These are phyloP conservation scores for Mucor piriformis DNA, from an alignment of 371 early-diverging fungal species.

Conservation along the genomic window DNA sequence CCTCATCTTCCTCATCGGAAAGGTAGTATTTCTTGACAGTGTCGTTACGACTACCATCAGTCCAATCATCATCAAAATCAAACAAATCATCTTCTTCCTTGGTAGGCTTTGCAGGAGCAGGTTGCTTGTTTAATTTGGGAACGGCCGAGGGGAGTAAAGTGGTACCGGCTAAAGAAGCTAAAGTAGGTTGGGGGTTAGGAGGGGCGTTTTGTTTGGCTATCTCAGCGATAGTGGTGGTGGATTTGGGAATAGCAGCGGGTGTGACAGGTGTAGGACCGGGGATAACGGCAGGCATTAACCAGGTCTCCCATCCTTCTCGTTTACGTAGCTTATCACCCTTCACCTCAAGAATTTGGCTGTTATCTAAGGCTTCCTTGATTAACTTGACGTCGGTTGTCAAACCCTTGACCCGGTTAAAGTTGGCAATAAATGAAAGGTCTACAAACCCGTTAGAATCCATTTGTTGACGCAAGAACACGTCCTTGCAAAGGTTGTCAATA, in stretches of 20 bases:
- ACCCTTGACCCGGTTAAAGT: conserved; percentile 86
- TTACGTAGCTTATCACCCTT: conserved; percentile 67
- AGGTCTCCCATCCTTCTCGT: conserved; percentile 77
- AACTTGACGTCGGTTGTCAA: conserved; percentile 66
- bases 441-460: conserved; percentile 88
- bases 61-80: conserved; percentile 72
- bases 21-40: conserved; percentile 69
- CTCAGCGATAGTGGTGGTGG: conserved; percentile 34
- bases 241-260: conserved; percentile 15
- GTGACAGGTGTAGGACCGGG: conserved; percentile 23
- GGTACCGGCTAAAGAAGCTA: conserved; percentile 49
- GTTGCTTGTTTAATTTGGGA: conserved; percentile 26
- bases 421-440: conserved; percentile 70
- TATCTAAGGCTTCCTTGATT: conserved; percentile 62
- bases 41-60: conserved; percentile 55
- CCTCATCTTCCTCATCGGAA: conserved; percentile 67
- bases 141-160: conserved; percentile 27
- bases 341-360: conserved; percentile 61
- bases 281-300: conserved; percentile 59
- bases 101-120: conserved; percentile 17
- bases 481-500: conserved; percentile 92
- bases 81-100: conserved; percentile 74
- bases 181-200: conserved; percentile 31
- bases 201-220: conserved; percentile 32
- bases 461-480: conserved; percentile 87